phyloP scores from a whole-genome alignment of 2,329 filamentous ascomycete genomes.

The Sporothrix mexicana region DNA sequence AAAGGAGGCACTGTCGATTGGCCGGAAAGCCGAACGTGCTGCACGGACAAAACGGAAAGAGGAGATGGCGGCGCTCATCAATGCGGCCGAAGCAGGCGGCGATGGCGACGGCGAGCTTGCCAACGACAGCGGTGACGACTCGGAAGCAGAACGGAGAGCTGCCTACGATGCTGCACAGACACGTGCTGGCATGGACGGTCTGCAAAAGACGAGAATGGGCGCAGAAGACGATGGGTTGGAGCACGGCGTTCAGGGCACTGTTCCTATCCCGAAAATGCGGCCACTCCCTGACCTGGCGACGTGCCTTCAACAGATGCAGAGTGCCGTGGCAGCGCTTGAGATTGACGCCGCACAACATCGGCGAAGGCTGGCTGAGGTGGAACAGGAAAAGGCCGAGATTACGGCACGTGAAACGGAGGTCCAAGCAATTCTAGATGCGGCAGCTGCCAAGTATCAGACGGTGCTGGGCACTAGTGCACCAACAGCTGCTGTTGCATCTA shows the following conservation, averaged over 20 bases:
- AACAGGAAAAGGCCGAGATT: constrained; percentile 71
- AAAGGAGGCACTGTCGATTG: constrained; percentile 72
- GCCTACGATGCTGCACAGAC: constrained; percentile 90
- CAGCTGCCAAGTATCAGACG: constrained; percentile 67
- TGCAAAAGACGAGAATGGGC: constrained; percentile 54
- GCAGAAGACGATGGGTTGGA: constrained; percentile 45
- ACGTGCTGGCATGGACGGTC: constrained; percentile 80
- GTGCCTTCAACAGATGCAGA: constrained; percentile 68
- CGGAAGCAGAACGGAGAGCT: constrained; percentile 71
- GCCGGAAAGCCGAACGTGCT: constrained; percentile 78
- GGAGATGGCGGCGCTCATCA: constrained; percentile 84
- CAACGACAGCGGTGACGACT: constrained; percentile 70
- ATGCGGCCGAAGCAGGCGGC: constrained; percentile 72
- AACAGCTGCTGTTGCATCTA: constrained; percentile 29
- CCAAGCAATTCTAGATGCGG: constrained; percentile 79
- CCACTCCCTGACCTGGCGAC: constrained; percentile 76
- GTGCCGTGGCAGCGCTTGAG: constrained; percentile 67
- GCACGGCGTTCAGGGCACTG: constrained; percentile 31
- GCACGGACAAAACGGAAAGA: constrained; percentile 68
- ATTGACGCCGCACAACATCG: constrained; percentile 64
- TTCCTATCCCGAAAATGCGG: constrained; percentile 68
- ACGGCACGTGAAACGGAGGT: constrained; percentile 75
- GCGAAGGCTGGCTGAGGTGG: constrained; percentile 68
- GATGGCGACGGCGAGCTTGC: constrained; percentile 66
- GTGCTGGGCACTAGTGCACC: constrained; percentile 46